phyloP scores from a whole-genome alignment of 139 green algal species.

The Prasinococcaceae sp. region DNA sequence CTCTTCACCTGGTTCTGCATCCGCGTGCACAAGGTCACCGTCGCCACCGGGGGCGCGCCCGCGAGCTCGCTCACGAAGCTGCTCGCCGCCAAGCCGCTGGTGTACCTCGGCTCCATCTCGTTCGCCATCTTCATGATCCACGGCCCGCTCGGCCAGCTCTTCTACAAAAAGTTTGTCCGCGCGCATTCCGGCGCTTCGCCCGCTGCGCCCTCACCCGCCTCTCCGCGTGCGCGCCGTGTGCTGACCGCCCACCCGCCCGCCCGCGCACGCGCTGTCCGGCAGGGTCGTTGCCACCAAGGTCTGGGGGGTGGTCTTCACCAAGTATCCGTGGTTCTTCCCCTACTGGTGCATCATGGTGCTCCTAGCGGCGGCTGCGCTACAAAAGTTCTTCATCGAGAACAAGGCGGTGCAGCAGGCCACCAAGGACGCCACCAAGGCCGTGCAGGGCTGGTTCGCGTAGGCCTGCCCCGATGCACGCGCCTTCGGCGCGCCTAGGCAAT shows the following conservation, averaged over 20 bases:
- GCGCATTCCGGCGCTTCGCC: not conserved
- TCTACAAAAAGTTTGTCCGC: conserved; percentile 20
- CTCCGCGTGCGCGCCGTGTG: not conserved
- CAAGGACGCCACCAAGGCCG: not conserved
- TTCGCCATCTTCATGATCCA: conserved; percentile 26
- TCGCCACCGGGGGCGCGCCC: not conserved
- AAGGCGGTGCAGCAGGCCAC: conserved; percentile 5
- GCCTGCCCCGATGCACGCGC: no score
- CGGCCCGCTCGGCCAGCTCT: conserved; percentile 22
- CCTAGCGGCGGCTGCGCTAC: not conserved
- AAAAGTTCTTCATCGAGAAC: conserved; percentile 20
- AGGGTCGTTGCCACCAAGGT: not conserved
- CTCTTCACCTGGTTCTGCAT: conserved; percentile 17
- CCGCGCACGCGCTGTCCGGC: not conserved
- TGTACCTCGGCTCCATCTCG: conserved; percentile 16
- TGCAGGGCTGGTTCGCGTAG: no score
- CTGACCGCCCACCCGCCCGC: not conserved
- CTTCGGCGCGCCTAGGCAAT: no score
- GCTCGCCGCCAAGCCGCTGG: conserved; percentile 9
- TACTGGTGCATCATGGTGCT: conserved; percentile 7
- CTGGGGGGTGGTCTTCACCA: conserved; percentile 8
- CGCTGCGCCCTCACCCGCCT: not conserved
- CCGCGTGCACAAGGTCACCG: conserved; percentile 11
- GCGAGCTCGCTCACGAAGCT: not conserved
- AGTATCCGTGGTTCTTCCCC: conserved; percentile 14